A percentile compares a stretch with the other conserved stretches of the same genome.
These are phyloP conservation scores for Gossypium davidsonii DNA, from an alignment of 441 rosid species.

Conservation along the genomic window DNA sequence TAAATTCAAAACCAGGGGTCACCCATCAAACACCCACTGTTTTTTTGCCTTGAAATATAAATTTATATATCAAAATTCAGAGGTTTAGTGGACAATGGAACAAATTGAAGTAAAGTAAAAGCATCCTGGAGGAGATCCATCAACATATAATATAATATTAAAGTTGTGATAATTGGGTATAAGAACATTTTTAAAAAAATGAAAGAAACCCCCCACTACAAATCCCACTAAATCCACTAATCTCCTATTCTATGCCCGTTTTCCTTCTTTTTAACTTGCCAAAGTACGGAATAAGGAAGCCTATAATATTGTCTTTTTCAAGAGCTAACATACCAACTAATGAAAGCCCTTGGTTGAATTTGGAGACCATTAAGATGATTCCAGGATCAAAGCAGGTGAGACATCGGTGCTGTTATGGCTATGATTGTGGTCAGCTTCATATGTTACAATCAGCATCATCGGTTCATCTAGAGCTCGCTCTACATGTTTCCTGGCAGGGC, in stretches of 20 bases:
- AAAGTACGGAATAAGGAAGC: conserved; percentile 25
- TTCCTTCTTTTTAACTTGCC: conserved; percentile 4
- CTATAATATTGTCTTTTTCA: background rate
- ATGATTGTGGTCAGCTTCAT: conserved; percentile 60
- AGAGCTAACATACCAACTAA: conserved; percentile 11
- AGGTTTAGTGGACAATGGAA: conserved; percentile 25
- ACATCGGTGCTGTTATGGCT: conserved; percentile 27
- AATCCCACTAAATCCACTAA: conserved; percentile 46
- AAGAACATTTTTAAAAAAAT: background rate
- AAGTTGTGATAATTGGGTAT: conserved; percentile 1
- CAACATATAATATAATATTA: background rate
- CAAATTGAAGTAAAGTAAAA: conserved; percentile 26
- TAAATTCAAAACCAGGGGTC: no score
- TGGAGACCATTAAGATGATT: conserved; percentile 36
- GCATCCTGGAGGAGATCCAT: conserved; percentile 32
- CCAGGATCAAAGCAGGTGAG: conserved; percentile 41
- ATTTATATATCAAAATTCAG: background rate
- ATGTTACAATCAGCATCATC: conserved; percentile 51
- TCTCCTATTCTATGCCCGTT: conserved; percentile 19
- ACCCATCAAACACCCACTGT: no score
- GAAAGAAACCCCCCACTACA: conserved; percentile 20
- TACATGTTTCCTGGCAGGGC: conserved; percentile 68
- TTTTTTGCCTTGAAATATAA: no score
- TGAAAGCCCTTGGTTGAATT: conserved; percentile 6
- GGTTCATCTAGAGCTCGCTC: conserved; percentile 55